Evolutionary conservation across 345 rosid species (phyloP).

Genomic region (Euphorbia pulcherrima): DNA sequence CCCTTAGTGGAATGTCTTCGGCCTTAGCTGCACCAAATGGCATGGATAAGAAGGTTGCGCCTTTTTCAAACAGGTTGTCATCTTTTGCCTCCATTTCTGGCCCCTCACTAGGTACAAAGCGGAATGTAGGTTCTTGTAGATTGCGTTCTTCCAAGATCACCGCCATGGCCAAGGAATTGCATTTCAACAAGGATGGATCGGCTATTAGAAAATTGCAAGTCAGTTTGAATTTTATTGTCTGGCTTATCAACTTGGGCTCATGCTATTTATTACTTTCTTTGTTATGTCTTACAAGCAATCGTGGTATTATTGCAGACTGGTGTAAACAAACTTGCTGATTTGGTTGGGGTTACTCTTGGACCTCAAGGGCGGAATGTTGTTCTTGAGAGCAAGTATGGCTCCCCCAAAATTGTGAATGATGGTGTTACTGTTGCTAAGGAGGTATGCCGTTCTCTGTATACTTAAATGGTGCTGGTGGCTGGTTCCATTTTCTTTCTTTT

Average conservation of each 20-base stretch:
- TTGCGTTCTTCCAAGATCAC: slow-evolving; percentile 47
- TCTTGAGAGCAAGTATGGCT: slow-evolving; percentile 97
- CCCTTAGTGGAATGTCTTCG: slow-evolving; percentile 67
- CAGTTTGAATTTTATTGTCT: slow-evolving; percentile 16
- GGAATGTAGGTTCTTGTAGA: slow-evolving; percentile 42
- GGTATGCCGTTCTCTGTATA: slow-evolving; percentile 38
- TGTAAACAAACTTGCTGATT: slow-evolving; percentile 95
- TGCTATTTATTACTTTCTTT: neutral
- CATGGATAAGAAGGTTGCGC: slow-evolving; percentile 51
- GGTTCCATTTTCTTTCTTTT: no score
- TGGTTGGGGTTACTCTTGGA: slow-evolving; percentile 96
- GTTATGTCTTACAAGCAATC: slow-evolving; percentile 3
- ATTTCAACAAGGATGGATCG: slow-evolving; percentile 92
- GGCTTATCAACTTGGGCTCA: neutral
- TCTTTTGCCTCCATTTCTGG: slow-evolving; percentile 68
- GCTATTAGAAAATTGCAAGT: slow-evolving; percentile 89
- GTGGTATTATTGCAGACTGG: slow-evolving; percentile 52
- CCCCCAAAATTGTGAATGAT: slow-evolving; percentile 94
- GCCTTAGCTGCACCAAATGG: slow-evolving; percentile 61
- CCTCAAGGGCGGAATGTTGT: slow-evolving; percentile 97
- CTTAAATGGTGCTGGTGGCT: neutral
- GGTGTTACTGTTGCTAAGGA: slow-evolving; percentile 98
- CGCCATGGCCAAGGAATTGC: slow-evolving; percentile 83
- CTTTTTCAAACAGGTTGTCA: slow-evolving; percentile 54
- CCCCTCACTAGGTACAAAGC: slow-evolving; percentile 51